Evolutionary conservation across 768 basidiomycete genomes (phyloP), one percentile per base, ranked within the genome.

Genomic region (Asterophora parasitica): DNA sequence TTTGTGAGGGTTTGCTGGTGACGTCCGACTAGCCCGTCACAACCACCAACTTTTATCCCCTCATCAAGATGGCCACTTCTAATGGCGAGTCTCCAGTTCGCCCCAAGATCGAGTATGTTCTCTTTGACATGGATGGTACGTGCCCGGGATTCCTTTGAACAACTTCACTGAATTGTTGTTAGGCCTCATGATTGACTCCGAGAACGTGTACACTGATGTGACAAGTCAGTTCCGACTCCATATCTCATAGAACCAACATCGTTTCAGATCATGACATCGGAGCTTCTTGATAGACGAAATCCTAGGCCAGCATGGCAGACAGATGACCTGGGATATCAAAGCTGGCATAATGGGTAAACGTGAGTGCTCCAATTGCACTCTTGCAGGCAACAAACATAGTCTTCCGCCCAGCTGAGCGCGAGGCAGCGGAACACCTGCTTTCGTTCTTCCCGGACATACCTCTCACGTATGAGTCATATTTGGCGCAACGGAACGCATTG

Each of bases 331-430:
- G 88, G 83, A 88, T 48, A 88, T 92, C 48, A 91, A 92, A 60
- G 82, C 86, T n/a, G 86, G 84, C 0, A 78, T 86, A 48, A 92
- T 92, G 90, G 90, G 90, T 46, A 88, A 85, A 72, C 79, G 89
- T 88, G 46, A 55, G 71, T 45, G 32, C 19, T 8, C 40, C 7
- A 9, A 26, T 34, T 38, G 9, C 46, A 42, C 43, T 10, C 20
- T 16, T 46, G 26, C 16, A 11, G n/a, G 26, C 30, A 26, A 27
- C n/a, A 46, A 16, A 32, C 13, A 35, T 38, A 31, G 26, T 41
- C 39, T 23, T 23, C 19, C 16, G 41, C 16, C 31, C 59, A 88
- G 91, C 85, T 49, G 83, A 86, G 67, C 65, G 71, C 31, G 78
- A 76, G 37, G 78, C 85, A 1, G 77, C 78, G 2, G 65, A 69